Evolutionary conservation across 306 rosid species (phyloP), one percentile per base, ranked within the genome.

Genomic region (Luffa acutangula): DNA sequence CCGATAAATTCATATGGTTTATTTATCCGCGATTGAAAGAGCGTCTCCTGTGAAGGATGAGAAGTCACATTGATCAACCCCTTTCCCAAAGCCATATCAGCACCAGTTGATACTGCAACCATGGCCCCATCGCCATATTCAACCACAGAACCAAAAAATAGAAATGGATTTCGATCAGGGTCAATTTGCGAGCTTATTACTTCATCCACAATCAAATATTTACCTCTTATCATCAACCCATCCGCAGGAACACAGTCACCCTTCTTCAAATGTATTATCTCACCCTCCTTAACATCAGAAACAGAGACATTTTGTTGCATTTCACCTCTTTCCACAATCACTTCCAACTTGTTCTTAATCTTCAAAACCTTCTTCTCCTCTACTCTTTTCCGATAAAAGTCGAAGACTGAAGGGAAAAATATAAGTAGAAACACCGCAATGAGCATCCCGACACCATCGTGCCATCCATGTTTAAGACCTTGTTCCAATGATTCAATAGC

Each of bases 401-500:
- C 80, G 51, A 76, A 34, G 10, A 83, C 39, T 0, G 92, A 74
- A 78, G 89, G 33, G 80, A 80, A 52, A 49, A 79, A 45, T 59
- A 93, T 45, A 18, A 90, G 59, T 45, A 91, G 1, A 33, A 84
- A 3, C 18, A 84, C 48, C 2, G 89, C 60, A 45, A 82, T 4
- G 20, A 91, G 65, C 33, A 87, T 81, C 15, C 86, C 90, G 71
- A 78, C 80, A 31, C 87, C 87, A 18, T 90, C 97, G 7, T 82
- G 91, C 97, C 95, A 91, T 10, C 93, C 89, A 79, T 81, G 14
- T 82, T 74, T 78, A 10, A 77, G 66, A 43, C 98, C 97, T 81
- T 85, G 87, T 80, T 81, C 53, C 71, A 34, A 78, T 12, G 82
- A 79, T 54, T 52, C 93, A 21, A 64, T 84, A 51, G 85, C 73